Evolutionary conservation across 1,139 yeast genomes (phyloP).

Genomic region (Pneumocystis carinii): DNA sequence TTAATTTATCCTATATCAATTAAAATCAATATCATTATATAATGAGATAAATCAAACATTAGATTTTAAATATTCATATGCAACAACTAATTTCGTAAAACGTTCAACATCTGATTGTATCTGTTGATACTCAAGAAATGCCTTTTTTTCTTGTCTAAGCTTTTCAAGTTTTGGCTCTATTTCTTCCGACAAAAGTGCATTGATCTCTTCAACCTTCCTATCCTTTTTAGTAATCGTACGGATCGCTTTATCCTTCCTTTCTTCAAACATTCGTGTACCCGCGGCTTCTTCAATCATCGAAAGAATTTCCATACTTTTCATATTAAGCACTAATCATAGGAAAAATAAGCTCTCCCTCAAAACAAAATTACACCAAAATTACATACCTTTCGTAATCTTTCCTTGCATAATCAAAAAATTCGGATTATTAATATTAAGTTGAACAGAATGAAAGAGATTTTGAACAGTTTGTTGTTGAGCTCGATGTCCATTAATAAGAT

Average conservation of each 20-base stretch:
- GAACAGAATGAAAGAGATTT: slow-evolving; percentile 83
- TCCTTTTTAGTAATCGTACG: slow-evolving; percentile 87
- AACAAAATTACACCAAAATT: neutral
- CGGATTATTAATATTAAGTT: slow-evolving; percentile 88
- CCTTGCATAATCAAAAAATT: slow-evolving; percentile 98
- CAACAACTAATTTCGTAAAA: slow-evolving; percentile 54
- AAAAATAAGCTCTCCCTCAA: neutral
- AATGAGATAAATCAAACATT: neutral
- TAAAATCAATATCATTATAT: neutral
- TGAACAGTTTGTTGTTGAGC: slow-evolving; percentile 92
- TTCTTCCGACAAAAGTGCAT: slow-evolving; percentile 61
- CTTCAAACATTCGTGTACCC: slow-evolving; percentile 92
- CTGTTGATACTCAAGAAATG: slow-evolving; percentile 74
- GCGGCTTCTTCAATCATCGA: slow-evolving; percentile 96
- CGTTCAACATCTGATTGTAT: slow-evolving; percentile 70
- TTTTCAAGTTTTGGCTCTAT: slow-evolving; percentile 85
- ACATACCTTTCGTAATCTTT: slow-evolving; percentile 56
- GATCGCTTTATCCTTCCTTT: slow-evolving; percentile 79
- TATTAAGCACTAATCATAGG: slow-evolving; percentile 47
- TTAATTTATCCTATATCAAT: slow-evolving; percentile 23
- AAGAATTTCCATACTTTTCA: slow-evolving; percentile 83
- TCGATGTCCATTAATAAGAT: slow-evolving; percentile 85
- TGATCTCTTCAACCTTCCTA: slow-evolving; percentile 62
- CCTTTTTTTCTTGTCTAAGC: slow-evolving; percentile 63
- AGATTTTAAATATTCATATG: slow-evolving; percentile 50